Evolutionary conservation across 2,329 filamentous ascomycete genomes (phyloP).

Genomic region (Mollisiaceae sp.): DNA sequence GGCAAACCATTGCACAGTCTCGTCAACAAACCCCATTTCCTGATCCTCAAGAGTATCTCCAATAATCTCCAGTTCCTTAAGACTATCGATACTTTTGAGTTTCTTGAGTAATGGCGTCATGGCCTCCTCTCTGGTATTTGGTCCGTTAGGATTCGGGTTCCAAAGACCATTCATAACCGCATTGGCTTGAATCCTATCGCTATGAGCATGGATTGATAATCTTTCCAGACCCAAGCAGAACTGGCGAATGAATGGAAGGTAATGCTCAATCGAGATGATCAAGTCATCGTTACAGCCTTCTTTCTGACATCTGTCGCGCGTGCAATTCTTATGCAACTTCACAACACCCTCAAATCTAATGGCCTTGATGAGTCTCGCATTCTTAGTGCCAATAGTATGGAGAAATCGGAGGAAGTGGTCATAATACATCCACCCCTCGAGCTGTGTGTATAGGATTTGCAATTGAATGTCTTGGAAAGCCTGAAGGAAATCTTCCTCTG

Average conservation of each 20-base stretch:
- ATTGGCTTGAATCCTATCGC: background rate
- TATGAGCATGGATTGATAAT: background rate
- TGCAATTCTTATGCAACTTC: background rate
- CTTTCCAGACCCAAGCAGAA: background rate
- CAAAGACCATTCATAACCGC: background rate
- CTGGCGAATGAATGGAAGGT: background rate
- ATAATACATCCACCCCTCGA: conserved; percentile 21
- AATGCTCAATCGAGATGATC: background rate
- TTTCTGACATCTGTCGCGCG: background rate
- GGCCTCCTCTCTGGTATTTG: background rate
- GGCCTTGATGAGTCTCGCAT: conserved; percentile 12
- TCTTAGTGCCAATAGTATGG: conserved; percentile 22
- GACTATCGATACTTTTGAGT: background rate
- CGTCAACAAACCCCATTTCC: background rate
- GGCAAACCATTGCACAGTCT: background rate
- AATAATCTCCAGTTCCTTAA: background rate
- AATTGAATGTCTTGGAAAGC: background rate
- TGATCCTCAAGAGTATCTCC: background rate
- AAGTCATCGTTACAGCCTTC: background rate
- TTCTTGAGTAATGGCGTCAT: background rate
- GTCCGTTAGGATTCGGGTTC: background rate
- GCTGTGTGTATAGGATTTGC: background rate
- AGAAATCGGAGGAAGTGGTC: conserved; percentile 27
- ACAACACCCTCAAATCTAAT: conserved; percentile 12
- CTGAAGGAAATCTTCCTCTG: background rate